Evolutionary conservation across 2,329 filamentous ascomycete genomes (phyloP), one percentile per base, ranked within the genome.

Genomic region (Monosporascus sp.): DNA sequence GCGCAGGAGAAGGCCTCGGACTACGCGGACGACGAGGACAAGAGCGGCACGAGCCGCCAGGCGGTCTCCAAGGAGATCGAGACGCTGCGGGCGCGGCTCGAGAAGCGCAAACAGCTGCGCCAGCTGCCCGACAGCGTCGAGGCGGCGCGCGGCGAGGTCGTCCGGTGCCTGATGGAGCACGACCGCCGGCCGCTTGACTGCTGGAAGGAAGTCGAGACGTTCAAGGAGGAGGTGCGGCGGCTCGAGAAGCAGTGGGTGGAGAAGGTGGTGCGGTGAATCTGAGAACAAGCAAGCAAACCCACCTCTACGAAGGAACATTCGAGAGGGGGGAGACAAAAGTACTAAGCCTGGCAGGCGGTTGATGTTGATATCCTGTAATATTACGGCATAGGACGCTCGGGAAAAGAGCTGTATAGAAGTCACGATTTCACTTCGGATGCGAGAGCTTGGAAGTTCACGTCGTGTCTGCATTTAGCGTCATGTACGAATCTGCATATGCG

Each of bases 121-220:
- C 77, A 85, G 60, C 69, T 90, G 60, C 89, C 91, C 61, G 83
- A 86, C 57, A 75, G 75, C 49, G 84, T 96, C 48, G 85, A 90
- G 72, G 80, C 78, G 68, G 89, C 91, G 20, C 87, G 90, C 71
- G 77, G 82, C 61, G 83, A 86, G 55, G 84, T 97, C 52, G 83
- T 94, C 58, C 80, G 82, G 63, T 97, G 93, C 70, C 76, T 97
- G 76, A 79, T 88, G 57, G 80, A 87, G 65, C 87, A 97, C 70
- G 92, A 97, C 72, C 80, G 90, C 59, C 82, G 90, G 70, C 92
- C 93, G 68, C 76, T 97, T 68, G 89, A 97, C 76, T 97, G 93
- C 80, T 97, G 89, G 88, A 81, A 85, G 72, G 91, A 97, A 81
- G 90, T 97, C 24, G 88, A 95, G 75, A 79, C 78, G 20, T 97